Base-by-base conservation (phyloP, 2,329 filamentous ascomycete species). In the Aspergillus tubingensis region DNA sequence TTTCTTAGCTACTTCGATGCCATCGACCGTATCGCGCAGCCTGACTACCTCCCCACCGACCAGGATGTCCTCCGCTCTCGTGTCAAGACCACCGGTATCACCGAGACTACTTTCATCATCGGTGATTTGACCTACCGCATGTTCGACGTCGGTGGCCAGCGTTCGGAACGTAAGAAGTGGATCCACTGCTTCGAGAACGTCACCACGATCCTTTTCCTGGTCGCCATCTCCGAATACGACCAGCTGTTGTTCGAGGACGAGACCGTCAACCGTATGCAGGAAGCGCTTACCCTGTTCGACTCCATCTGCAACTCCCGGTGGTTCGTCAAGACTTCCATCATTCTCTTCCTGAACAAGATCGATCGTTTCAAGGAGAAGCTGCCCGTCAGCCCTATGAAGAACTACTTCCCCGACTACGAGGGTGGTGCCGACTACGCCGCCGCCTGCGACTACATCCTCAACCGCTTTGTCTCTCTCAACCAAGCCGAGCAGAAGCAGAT, bases 401-500 rank as follows among this genome's bases (percentile, higher is more conserved):
- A 89, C 78, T 89, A 89, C 79, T 90, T 89, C 82, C 86, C 87
- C 48, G 88, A 90, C 72, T 90, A 89, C 75, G 94, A 98, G 82
- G 85, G 94, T 68, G 95, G 95, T 70, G 90, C 96, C 69, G 94
- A 99, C 80, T 99, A 99, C 74, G 89, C 90, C 43, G 90, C 92
- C 54, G 95, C 95, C 39, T 99, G 95, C 82, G 94, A 99, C 79
- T 99, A 99, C 82, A 98, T 99, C 73, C 86, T 99, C 64, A 98
- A 98, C 85, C 88, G 95, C 76, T 99, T 99, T 80, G 95, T 98
- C 72, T 95, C 91, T 76, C 83, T 99, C 76, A 99, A 99, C 83
- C 95, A 98, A 81, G 94, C 97, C 77, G 95, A 98, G 83, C 96
- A 92, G 58, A 99, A 99, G 85, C 95, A 99, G 79, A 98, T 99